Evolutionary conservation across 2,329 filamentous ascomycete species (phyloP).

Genomic region (Colletotrichum lupini): DNA sequence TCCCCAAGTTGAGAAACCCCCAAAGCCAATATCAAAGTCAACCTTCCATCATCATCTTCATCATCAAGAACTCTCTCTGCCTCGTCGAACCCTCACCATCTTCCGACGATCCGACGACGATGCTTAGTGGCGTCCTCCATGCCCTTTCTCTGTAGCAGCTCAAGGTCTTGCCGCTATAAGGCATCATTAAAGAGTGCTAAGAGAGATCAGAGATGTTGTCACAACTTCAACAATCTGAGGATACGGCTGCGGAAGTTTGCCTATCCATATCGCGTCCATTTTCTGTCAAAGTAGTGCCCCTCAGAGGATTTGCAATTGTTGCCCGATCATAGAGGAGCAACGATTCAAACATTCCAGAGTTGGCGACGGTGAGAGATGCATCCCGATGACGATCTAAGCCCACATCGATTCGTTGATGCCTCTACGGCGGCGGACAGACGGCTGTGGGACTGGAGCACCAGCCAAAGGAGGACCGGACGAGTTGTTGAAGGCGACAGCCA

Average conservation of each 20-base stretch:
- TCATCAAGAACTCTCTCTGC: background rate
- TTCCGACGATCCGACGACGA: background rate
- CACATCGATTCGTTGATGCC: conserved; percentile 19
- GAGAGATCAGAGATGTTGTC: background rate
- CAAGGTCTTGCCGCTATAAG: background rate
- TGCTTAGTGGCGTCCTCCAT: background rate
- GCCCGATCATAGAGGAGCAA: background rate
- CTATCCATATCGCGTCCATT: background rate
- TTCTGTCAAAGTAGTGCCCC: background rate
- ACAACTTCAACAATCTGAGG: background rate
- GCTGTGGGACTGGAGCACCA: too few relatives aligned
- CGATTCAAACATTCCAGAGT: background rate
- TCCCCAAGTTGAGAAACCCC: background rate
- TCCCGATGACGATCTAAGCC: background rate
- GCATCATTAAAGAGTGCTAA: background rate
- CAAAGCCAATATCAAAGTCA: background rate
- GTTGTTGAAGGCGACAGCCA: too few relatives aligned
- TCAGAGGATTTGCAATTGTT: background rate
- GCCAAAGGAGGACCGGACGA: too few relatives aligned
- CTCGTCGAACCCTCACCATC: background rate
- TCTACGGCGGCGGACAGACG: background rate
- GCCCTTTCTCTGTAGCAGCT: background rate
- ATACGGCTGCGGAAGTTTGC: background rate
- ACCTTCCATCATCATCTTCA: background rate
- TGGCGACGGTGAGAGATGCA: background rate